Evolutionary conservation across 2,329 filamentous ascomycete species (phyloP).

Genomic region (Plenodomus lindquistii): DNA sequence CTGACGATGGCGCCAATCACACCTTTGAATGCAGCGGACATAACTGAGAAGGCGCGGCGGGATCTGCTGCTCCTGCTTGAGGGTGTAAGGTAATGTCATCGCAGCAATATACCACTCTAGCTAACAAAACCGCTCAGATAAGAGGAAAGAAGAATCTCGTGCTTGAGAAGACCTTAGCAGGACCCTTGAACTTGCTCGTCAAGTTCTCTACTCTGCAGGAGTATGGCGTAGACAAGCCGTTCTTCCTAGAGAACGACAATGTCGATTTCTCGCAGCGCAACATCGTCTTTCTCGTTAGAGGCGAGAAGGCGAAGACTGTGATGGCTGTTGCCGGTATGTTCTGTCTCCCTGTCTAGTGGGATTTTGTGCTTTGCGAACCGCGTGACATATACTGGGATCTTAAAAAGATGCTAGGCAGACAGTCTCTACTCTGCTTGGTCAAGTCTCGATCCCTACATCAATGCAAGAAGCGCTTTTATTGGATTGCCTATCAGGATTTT

Average conservation of each 20-base stretch:
- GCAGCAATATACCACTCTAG: slow-evolving; percentile 26
- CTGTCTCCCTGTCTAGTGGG: neutral
- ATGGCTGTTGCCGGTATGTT: slow-evolving; percentile 81
- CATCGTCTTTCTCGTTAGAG: slow-evolving; percentile 89
- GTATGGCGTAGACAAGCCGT: slow-evolving; percentile 97
- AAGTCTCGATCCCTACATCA: slow-evolving; percentile 62
- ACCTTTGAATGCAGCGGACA: slow-evolving; percentile 74
- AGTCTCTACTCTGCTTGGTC: slow-evolving; percentile 58
- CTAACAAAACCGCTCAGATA: slow-evolving; percentile 64
- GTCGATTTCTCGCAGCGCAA: slow-evolving; percentile 93
- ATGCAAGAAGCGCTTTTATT: slow-evolving; percentile 27
- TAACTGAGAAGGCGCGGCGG: slow-evolving; percentile 80
- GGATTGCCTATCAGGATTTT: slow-evolving; percentile 26
- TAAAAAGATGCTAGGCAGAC: slow-evolving; percentile 64
- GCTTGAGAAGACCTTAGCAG: slow-evolving; percentile 86
- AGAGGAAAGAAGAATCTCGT: slow-evolving; percentile 98
- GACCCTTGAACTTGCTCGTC: slow-evolving; percentile 86
- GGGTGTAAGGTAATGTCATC: slow-evolving; percentile 72
- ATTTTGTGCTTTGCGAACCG: neutral
- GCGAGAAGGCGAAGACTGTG: slow-evolving; percentile 83
- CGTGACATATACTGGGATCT: slow-evolving; percentile 48
- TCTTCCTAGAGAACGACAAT: slow-evolving; percentile 94
- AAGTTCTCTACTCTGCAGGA: slow-evolving; percentile 96
- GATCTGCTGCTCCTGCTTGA: slow-evolving; percentile 90
- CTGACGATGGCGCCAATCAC: slow-evolving; percentile 66